These are phyloP conservation scores for Paulownia fortunei DNA, from an alignment of 257 asterid genomes.

Conservation along the genomic window DNA sequence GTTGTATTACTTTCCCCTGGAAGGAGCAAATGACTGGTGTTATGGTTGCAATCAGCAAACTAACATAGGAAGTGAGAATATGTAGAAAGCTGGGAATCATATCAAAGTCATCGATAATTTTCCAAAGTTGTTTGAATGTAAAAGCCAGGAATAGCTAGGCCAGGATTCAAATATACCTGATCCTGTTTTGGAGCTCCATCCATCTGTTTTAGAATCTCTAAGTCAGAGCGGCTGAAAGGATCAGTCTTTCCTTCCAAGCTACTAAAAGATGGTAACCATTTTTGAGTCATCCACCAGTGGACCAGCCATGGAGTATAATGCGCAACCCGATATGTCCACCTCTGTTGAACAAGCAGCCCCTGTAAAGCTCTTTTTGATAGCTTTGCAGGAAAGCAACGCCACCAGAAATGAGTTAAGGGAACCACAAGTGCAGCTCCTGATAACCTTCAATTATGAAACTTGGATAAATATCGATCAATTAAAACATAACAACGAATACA, in stretches of 20 bases:
- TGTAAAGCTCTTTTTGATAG: slow-evolving; percentile 41
- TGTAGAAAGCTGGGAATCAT: neutral
- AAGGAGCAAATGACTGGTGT: neutral
- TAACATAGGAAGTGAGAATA: neutral
- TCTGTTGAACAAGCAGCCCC: slow-evolving; percentile 44
- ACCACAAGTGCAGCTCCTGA: slow-evolving; percentile 68
- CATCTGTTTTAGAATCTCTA: slow-evolving; percentile 48
- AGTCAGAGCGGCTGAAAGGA: slow-evolving; percentile 50
- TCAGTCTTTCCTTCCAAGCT: slow-evolving; percentile 52
- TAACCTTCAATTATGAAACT: slow-evolving; percentile 42
- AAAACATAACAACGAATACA: neutral
- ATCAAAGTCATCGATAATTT: neutral
- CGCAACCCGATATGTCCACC: slow-evolving; percentile 55
- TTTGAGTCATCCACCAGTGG: slow-evolving; percentile 77
- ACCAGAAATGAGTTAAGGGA: slow-evolving; percentile 63
- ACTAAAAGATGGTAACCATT: slow-evolving; percentile 64
- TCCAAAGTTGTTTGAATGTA: too few relatives aligned
- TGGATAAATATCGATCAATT: neutral
- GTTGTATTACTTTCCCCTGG: slow-evolving; percentile 60
- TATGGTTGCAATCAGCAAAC: neutral
- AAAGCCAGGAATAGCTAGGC: too few relatives aligned
- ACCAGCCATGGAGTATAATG: slow-evolving; percentile 70
- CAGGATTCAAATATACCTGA: slow-evolving; percentile 46
- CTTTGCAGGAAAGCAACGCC: slow-evolving; percentile 60
- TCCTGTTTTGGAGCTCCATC: slow-evolving; percentile 43